A percentile compares a stretch with the other conserved stretches of the same genome.
phyloP scores from a whole-genome alignment of 495 filamentous ascomycete species.

The Ramalina intermedia region DNA sequence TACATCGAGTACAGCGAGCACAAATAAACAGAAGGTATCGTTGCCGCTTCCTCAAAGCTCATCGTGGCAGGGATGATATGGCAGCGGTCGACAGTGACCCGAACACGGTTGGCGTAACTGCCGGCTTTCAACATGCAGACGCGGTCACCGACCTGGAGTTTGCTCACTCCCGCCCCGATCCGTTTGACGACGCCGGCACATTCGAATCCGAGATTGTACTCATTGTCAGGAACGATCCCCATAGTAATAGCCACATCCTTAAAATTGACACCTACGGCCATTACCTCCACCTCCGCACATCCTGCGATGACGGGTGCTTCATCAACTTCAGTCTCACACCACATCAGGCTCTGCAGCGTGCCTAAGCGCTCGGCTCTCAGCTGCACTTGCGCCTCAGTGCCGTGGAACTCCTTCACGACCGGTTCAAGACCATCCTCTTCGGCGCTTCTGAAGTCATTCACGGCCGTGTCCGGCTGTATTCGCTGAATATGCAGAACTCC shows the following conservation, averaged over 20 bases:
- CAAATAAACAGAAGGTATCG: slow-evolving; percentile 17
- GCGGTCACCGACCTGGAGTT: slow-evolving; percentile 25
- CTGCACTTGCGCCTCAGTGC: background rate
- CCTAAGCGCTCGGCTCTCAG: slow-evolving; percentile 9
- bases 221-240: slow-evolving; percentile 20
- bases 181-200: slow-evolving; percentile 23
- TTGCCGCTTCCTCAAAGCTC: slow-evolving; percentile 22
- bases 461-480: slow-evolving; percentile 10
- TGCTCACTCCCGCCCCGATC: slow-evolving; percentile 13
- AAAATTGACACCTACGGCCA: slow-evolving; percentile 20
- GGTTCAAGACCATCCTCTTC: background rate
- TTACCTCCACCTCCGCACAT: slow-evolving; percentile 21
- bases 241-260: slow-evolving; percentile 22
- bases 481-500: slow-evolving; percentile 21
- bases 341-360: slow-evolving; percentile 9
- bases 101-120: slow-evolving; percentile 19
- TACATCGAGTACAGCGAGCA: slow-evolving; percentile 28
- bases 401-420: background rate
- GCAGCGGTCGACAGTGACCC: background rate
- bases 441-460: background rate
- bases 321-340: background rate
- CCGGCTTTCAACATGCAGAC: slow-evolving; percentile 22
- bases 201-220: slow-evolving; percentile 22
- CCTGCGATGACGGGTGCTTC: background rate
- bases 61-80: slow-evolving; percentile 15